Evolutionary conservation across 495 filamentous ascomycete genomes (phyloP), one percentile per base, ranked within the genome.

Genomic region (Aspergillus funiculosus): DNA sequence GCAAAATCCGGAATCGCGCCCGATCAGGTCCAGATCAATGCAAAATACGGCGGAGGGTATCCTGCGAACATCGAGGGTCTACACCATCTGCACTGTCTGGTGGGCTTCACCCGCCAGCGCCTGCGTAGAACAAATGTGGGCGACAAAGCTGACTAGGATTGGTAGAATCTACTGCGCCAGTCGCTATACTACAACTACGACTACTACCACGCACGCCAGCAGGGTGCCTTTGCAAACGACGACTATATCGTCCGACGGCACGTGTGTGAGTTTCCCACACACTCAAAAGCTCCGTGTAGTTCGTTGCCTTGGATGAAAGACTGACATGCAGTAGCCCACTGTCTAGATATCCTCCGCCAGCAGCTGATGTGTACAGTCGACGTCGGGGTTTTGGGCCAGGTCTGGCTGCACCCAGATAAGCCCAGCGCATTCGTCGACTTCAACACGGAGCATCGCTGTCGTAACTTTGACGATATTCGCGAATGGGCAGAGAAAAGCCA

Each of bases 1-100:
- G 37, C 54, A 35, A 43, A 49, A 29, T 63, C 69, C 2, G 76
- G 74, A 2, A 55, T 80, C 6, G 52, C 62, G 0, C 6, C 41
- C 1, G 65, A 73, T 39, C 74, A 78, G 32, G 76, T 79, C 20
- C 66, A 75, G 46, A 72, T 79, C 26, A 61, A 59, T 11, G 50
- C 68, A 4, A 69, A 71, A 39, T 73, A 76, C 49, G 77, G 78
- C 4, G 77, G 77, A 6, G 78, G 77, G 0, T 69, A 47, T 43
- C 68, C 73, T 2, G 77, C 72, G 0, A 76, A 78, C 39, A 61
- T 80, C 6, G 77, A 78, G 54, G 76, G 76, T 0, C 50, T 80
- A 9, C 78, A 80, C 45, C 77, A 80, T 47, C 54, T 80, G 2
- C 76, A 79, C 46, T 82, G 78, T 37, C 51, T 80, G 51, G 72